Evolutionary conservation across 768 basidiomycete genomes (phyloP).

Genomic region (Leccinum barrowsii): DNA sequence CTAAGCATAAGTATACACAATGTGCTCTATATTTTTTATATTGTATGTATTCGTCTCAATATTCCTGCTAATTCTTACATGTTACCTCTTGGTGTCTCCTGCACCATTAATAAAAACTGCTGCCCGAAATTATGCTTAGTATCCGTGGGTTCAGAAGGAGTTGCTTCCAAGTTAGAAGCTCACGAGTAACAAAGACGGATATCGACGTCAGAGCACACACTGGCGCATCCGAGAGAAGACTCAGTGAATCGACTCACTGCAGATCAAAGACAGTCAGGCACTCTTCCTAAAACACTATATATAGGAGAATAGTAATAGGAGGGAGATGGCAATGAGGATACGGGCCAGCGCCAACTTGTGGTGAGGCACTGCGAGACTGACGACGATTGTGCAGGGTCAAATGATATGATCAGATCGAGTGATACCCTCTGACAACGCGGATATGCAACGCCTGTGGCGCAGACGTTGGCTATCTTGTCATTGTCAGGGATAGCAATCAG

Average conservation of each 20-base stretch:
- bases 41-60: not conserved
- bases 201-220: constrained; percentile 1
- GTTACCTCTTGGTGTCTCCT: not conserved
- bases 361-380: constrained; percentile 1
- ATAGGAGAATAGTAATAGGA: constrained; percentile 1
- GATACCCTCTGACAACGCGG: constrained; percentile 16
- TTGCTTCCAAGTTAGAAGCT: not conserved
- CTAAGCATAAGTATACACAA: not conserved
- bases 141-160: not conserved
- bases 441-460: not conserved
- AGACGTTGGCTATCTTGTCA: constrained; percentile 4
- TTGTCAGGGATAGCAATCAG: not conserved
- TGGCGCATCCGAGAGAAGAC: not conserved
- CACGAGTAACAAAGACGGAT: not conserved
- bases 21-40: not conserved
- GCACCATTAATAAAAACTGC: not conserved
- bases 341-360: not conserved
- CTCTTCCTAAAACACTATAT: not conserved
- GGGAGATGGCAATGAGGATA: constrained; percentile 2
- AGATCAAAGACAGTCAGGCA: not conserved
- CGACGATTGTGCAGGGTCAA: constrained; percentile 19
- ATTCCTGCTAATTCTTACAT: not conserved
- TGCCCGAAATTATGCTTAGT: not conserved
- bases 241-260: not conserved
- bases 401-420: constrained; percentile 14